phyloP scores from a whole-genome alignment of 2,329 filamentous ascomycete genomes.

The Cladophialophora chaetospira region DNA sequence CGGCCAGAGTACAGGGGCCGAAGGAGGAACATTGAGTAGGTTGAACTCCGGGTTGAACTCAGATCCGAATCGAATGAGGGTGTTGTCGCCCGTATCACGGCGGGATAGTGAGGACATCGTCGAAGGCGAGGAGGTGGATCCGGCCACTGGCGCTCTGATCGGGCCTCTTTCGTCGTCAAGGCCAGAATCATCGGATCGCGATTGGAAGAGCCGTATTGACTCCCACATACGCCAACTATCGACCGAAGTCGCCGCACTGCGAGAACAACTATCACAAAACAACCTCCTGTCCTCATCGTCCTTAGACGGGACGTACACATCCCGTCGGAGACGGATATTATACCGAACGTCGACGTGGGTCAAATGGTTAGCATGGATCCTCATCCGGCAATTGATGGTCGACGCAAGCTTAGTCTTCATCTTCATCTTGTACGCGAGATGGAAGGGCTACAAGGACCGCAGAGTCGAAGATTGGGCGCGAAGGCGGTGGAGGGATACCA shows the following conservation, averaged over 20 bases:
- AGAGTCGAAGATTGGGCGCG: constrained; percentile 41
- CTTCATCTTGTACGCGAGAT: constrained; percentile 45
- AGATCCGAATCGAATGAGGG: constrained; percentile 58
- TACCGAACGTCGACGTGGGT: constrained; percentile 70
- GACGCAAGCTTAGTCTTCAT: constrained; percentile 61
- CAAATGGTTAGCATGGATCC: constrained; percentile 68
- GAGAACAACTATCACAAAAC: constrained; percentile 83
- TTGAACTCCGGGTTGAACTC: constrained; percentile 23
- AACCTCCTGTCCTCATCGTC: constrained; percentile 53
- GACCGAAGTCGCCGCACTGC: constrained; percentile 84
- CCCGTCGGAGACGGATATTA: constrained; percentile 50
- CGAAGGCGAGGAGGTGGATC: constrained; percentile 39
- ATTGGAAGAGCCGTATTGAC: constrained; percentile 62
- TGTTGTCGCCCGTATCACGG: constrained; percentile 82
- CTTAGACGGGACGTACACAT: constrained; percentile 36
- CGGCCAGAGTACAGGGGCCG: constrained; percentile 7
- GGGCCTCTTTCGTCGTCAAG: constrained; percentile 33
- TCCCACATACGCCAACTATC: constrained; percentile 84
- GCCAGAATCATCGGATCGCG: constrained; percentile 2
- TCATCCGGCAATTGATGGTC: constrained; percentile 71
- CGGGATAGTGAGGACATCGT: constrained; percentile 53
- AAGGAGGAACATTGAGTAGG: constrained; percentile 12
- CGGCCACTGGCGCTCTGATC: constrained; percentile 31
- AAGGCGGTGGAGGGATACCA: constrained; percentile 26
- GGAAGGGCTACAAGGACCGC: constrained; percentile 42